Base-by-base conservation (phyloP, 306 rosid species). In the Gastrolobium bilobum region DNA sequence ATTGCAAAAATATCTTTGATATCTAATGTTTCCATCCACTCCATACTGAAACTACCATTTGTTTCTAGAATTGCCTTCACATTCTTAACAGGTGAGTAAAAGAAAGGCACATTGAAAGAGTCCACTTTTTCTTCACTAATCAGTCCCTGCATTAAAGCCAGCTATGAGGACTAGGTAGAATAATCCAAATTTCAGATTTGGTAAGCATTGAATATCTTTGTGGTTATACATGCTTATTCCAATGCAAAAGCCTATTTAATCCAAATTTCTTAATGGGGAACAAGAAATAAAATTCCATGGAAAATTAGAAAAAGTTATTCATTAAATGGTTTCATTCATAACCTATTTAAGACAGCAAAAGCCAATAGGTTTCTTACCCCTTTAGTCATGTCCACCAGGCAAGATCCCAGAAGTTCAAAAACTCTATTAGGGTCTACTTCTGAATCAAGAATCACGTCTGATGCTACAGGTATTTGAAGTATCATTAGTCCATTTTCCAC, bases 361-460 rank as follows among this genome's bases (percentile, higher is more conserved):
- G 33, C 39, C 39, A 3, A 37, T 37, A 37, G 10, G 1, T 29
- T 47, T 4, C 48, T 70, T 62, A 77, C 82, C 86, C 0, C 62
- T 70, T 56, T 52, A 30, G 79, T 51, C 82, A 71, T 71, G 74
- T 82, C 86, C 64, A 70, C 13, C 14, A 83, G 43, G 53, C 82
- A 77, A 44, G 82, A 58, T 53, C 76, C 86, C 29, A 82, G 13
- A 15, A 77, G 75, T 4, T 82, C 86, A 4, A 68, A 31, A 43
- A 51, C 68, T 35, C 5, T 29, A 62, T 14, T 67, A 52, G 73
- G 72, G 26, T 51, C 6, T 26, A 46, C 4, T 2, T 77, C 69
- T 5, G 66, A 50, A 5, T 31, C 43, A 56, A 43, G 38, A 61
- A 68, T 7, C 40, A 20, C 26, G 26, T 20, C 26, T 20, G 26